phyloP scores from a whole-genome alignment of 2,329 filamentous ascomycete genomes.

The Trichoderma sp. region DNA sequence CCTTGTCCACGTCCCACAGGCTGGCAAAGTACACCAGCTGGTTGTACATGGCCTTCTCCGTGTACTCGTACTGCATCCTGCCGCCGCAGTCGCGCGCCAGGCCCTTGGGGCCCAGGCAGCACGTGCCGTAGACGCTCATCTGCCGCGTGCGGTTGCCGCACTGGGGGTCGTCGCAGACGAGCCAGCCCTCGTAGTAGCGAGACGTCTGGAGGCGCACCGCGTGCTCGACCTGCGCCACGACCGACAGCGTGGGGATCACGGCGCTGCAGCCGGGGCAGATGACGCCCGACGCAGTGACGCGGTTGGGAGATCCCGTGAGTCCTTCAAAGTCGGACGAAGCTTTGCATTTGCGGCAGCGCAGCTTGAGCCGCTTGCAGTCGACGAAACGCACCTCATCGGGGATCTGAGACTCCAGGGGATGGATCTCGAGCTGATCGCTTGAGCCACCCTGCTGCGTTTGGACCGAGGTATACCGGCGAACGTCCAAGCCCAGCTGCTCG shows the following conservation, averaged over 20 bases:
- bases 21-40: constrained; percentile 85
- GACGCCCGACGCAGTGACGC: constrained; percentile 73
- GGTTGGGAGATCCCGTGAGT: constrained; percentile 58
- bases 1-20: constrained; percentile 89
- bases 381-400: constrained; percentile 88
- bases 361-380: constrained; percentile 72
- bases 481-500: constrained; percentile 90
- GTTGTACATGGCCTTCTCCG: constrained; percentile 90
- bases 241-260: constrained; percentile 67
- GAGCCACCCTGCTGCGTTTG: constrained; percentile 52
- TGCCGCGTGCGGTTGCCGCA: constrained; percentile 87
- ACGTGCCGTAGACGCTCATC: constrained; percentile 88
- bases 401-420: constrained; percentile 91
- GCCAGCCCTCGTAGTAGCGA: constrained; percentile 89
- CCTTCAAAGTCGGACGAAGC: constrained; percentile 74
- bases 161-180: constrained; percentile 84
- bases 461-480: constrained; percentile 71
- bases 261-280: constrained; percentile 70
- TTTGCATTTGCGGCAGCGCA: constrained; percentile 83
- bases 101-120: constrained; percentile 85
- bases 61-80: constrained; percentile 83
- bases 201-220: constrained; percentile 77
- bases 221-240: constrained; percentile 85
- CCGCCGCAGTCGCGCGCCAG: constrained; percentile 83
- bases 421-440: constrained; percentile 70